Percentiles rank a stretch among this genome's conserved stretches.
Evolutionary conservation across 352 stramenopile species (phyloP).

Genomic region (Phytopythium oedochilum): DNA sequence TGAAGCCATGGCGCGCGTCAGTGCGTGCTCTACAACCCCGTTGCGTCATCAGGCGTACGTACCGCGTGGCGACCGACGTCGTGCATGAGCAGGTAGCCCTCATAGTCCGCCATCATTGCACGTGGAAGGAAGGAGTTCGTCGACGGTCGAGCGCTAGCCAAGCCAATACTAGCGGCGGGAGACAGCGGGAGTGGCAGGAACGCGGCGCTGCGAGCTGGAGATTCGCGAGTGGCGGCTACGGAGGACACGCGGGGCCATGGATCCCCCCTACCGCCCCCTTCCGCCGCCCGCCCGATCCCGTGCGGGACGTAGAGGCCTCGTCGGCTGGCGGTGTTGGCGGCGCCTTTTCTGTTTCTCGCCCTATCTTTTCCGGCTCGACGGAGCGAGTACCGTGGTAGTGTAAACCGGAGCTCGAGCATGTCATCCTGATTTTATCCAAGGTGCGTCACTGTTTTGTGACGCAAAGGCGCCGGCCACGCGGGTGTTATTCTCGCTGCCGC

Average conservation of each 20-base stretch:
- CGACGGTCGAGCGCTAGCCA: too few species aligned
- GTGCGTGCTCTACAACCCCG: background rate
- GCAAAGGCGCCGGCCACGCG: too few species aligned
- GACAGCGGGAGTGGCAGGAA: too few species aligned
- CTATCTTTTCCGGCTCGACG: background rate
- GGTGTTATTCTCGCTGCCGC: background rate
- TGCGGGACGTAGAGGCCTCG: background rate
- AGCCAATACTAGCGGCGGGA: too few species aligned
- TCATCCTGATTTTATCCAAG: background rate
- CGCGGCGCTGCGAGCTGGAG: too few species aligned
- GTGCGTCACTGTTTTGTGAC: background rate
- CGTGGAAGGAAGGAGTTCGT: too few species aligned
- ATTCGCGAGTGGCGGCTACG: too few species aligned
- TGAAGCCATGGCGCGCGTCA: constrained; percentile 7
- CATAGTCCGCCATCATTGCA: constrained; percentile 86
- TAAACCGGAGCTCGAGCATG: too few species aligned
- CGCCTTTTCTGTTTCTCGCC: background rate
- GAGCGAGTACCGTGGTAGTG: too few species aligned
- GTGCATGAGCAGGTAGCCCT: constrained; percentile 76
- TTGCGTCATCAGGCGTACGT: background rate
- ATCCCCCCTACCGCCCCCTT: too few species aligned
- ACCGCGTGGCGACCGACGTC: constrained; percentile 39
- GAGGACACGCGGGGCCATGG: too few species aligned
- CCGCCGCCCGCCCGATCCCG: too few species aligned
- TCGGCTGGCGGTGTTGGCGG: background rate